Percentiles rank a stretch among this genome's conserved stretches.
Conservation (phyloP, 495 filamentous ascomycete species). For the Lentithecium fluviatile region DNA sequence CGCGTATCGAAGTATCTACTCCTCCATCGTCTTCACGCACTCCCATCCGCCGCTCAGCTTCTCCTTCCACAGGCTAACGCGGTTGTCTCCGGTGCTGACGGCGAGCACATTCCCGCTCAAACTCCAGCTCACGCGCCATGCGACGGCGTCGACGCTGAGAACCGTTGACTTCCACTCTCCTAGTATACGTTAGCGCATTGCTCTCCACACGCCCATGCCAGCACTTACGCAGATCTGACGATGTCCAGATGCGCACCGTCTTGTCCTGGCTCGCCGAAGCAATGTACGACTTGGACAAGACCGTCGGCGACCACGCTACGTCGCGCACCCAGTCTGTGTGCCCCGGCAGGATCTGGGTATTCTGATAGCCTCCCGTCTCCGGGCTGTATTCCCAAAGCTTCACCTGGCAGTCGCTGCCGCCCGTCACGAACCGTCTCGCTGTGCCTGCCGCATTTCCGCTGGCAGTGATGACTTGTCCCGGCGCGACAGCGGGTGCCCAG, state of each 20-base stretch:
- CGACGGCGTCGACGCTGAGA: slow-evolving; percentile 78
- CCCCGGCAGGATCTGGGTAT: slow-evolving; percentile 59
- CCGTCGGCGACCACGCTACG: slow-evolving; percentile 92
- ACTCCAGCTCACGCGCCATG: slow-evolving; percentile 98
- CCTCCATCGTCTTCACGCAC: slow-evolving; percentile 92
- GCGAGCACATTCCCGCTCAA: slow-evolving; percentile 96
- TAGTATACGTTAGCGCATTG: slow-evolving; percentile 23
- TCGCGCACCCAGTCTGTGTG: slow-evolving; percentile 98
- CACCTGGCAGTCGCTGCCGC: slow-evolving; percentile 86
- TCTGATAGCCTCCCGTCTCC: slow-evolving; percentile 56
- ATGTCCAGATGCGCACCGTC: slow-evolving; percentile 96
- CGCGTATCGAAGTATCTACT: slow-evolving; percentile 63
- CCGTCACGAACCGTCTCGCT: slow-evolving; percentile 81
- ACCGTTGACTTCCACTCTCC: slow-evolving; percentile 78
- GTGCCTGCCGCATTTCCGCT: slow-evolving; percentile 57
- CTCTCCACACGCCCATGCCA: background rate
- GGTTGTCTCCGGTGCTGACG: slow-evolving; percentile 91
- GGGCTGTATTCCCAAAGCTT: slow-evolving; percentile 75
- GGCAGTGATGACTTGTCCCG: slow-evolving; percentile 77
- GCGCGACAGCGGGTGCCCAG: slow-evolving; percentile 82
- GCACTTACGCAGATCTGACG: slow-evolving; percentile 34
- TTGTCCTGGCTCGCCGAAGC: slow-evolving; percentile 93
- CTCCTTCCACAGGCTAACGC: slow-evolving; percentile 88
- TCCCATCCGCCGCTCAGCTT: slow-evolving; percentile 82
- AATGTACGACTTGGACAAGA: slow-evolving; percentile 92